Evolutionary conservation across 371 early-diverging fungal species (phyloP).

Genomic region (Gilbertella persicaria): DNA sequence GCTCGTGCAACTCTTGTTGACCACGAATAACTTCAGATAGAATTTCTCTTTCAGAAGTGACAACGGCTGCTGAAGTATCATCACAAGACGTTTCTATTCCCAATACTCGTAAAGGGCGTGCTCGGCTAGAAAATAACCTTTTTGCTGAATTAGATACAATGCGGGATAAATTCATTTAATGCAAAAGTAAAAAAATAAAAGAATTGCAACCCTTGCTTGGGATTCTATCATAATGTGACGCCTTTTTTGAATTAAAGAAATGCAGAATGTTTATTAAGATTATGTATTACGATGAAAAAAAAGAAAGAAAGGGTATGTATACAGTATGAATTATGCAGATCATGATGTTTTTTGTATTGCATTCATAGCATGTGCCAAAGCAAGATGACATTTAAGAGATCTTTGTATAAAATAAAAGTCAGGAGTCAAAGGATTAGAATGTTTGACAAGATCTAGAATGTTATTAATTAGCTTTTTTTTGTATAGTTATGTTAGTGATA

Average conservation of each 20-base stretch:
- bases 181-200: not conserved
- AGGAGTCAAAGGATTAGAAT: slow-evolving; percentile 15
- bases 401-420: slow-evolving; percentile 22
- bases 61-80: slow-evolving; percentile 82
- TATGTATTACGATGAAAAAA: not conserved
- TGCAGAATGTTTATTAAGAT: not conserved
- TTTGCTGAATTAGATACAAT: not conserved
- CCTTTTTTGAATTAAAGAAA: too few species aligned
- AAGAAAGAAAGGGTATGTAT: slow-evolving; percentile 1
- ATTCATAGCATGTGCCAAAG: slow-evolving; percentile 32
- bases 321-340: not conserved
- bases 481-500: not conserved
- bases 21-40: slow-evolving; percentile 65
- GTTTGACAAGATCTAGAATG: slow-evolving; percentile 26
- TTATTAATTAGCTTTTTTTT: not conserved
- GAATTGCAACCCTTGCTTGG: not conserved
- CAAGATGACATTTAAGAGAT: slow-evolving; percentile 27
- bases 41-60: slow-evolving; percentile 70
- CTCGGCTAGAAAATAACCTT: slow-evolving; percentile 5
- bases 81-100: slow-evolving; percentile 88
- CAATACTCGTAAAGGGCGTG: slow-evolving; percentile 46
- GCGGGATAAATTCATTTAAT: slow-evolving; percentile 2
- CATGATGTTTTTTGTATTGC: slow-evolving; percentile 17
- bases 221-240: too few species aligned
- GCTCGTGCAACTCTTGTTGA: slow-evolving; percentile 76